These are phyloP conservation scores for Starmera pachycereana DNA, from an alignment of 805 yeast genomes.

Conservation along the genomic window DNA sequence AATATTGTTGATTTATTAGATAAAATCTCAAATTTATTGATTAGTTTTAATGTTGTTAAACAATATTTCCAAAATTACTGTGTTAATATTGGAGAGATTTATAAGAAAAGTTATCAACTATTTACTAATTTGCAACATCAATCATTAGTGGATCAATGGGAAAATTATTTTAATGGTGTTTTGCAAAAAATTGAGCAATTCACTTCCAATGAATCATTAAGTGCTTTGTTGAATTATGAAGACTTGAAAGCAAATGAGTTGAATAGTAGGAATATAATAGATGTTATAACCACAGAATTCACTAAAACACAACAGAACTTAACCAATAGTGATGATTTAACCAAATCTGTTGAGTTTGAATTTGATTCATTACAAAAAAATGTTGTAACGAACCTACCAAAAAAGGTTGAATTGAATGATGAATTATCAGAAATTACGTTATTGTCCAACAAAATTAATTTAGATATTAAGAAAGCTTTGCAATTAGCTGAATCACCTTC, in stretches of 20 bases:
- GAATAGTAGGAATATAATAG: constrained; percentile 15
- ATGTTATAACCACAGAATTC: constrained; percentile 12
- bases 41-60: constrained; percentile 34
- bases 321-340: constrained; percentile 26
- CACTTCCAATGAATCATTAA: too few relatives aligned
- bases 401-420: constrained; percentile 9
- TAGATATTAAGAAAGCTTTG: constrained; percentile 12
- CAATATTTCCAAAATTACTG: constrained; percentile 41
- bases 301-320: constrained; percentile 24
- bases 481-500: constrained; percentile 7
- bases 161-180: too few relatives aligned
- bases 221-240: constrained; percentile 3
- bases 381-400: constrained; percentile 15
- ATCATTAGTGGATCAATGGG: constrained; percentile 18
- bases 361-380: constrained; percentile 29
- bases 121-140: constrained; percentile 29
- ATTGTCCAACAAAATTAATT: constrained; percentile 12
- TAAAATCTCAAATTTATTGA: constrained; percentile 32
- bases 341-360: constrained; percentile 26
- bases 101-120: constrained; percentile 27
- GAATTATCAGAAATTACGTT: constrained; percentile 9
- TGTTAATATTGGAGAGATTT: constrained; percentile 36
- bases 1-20: constrained; percentile 18
- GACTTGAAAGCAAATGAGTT: constrained; percentile 18
- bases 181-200: too few relatives aligned